Base-by-base conservation (phyloP, 139 green algal genomes). In the Ulvella scutata region DNA sequence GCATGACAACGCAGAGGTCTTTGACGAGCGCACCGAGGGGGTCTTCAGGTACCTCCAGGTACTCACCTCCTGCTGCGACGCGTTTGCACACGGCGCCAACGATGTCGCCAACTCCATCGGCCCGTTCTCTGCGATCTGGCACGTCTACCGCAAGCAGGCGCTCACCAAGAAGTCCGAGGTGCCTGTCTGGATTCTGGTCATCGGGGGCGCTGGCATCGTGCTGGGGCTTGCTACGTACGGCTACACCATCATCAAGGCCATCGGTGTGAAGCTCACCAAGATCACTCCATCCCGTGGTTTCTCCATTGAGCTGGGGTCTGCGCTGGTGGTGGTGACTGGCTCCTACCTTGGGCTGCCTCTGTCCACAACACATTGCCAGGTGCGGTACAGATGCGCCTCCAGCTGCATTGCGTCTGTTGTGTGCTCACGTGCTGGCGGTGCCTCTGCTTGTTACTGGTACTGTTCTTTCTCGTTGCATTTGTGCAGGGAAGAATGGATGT, bases 51-150 rank as follows among this genome's bases (percentile, higher is more conserved):
- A 86, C 77, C 81, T 89, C 31, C 87, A 79, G 83, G 87, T 98
- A 17, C 86, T 96, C 79, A 92, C 91, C 33, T 89, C 93, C 3
- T 87, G 82, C 67, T 88, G 82, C 35, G 88, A 92, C 43, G 88
- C 88, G 0, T 97, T 98, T 75, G 83, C 90, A 4, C 91, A 96
- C 76, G 91, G 91, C 17, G 77, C 85, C 39, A 96, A 96, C 73
- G 90, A 96, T 79, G 88, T 96, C 0, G 87, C 89, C 72, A 96
- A 96, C 59, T 79, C 87, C 3, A 79, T 88, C 2, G 91, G 91
- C 7, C 86, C 88, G 28, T 89, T 91, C 31, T 79, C 88, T 36
- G 90, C 81, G 38, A 87, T 93, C 76, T 92, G 83, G 62, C 51
- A 67, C 51, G 1, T 67, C 51, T 75, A 75, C 72, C 9, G 20